A percentile compares a stretch with the other conserved stretches of the same genome.
Conservation (phyloP, 2,329 filamentous ascomycete genomes). For the Juglanconis oblonga region DNA sequence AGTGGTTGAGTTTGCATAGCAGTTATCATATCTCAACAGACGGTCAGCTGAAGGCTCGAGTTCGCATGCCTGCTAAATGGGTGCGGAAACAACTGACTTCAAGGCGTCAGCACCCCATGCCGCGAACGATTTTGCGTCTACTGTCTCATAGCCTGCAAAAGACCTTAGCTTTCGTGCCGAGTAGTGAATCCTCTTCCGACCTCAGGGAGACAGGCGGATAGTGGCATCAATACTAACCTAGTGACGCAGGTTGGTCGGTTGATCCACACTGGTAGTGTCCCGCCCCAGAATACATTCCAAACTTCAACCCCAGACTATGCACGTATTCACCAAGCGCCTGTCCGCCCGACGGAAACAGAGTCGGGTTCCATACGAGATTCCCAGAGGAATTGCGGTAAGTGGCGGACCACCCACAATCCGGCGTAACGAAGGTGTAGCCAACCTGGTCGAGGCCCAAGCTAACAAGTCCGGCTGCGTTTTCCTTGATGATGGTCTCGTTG, state of each 20-base stretch:
- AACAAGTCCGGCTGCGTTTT: conserved; percentile 52
- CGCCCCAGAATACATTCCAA: conserved; percentile 53
- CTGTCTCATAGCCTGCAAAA: conserved; percentile 36
- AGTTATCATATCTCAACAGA: conserved; percentile 42
- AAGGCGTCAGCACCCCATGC: conserved; percentile 46
- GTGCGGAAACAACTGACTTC: conserved; percentile 40
- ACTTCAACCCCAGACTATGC: conserved; percentile 45
- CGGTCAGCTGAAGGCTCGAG: neutral
- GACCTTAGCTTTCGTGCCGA: neutral
- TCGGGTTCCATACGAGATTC: conserved; percentile 47
- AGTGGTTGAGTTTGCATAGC: conserved; percentile 40
- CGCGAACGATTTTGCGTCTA: conserved; percentile 38
- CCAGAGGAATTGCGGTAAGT: conserved; percentile 38
- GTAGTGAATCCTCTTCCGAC: no score
- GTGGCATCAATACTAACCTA: conserved; percentile 30
- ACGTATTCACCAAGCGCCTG: conserved; percentile 47
- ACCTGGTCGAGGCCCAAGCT: conserved; percentile 47
- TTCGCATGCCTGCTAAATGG: neutral
- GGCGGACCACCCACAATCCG: conserved; percentile 57
- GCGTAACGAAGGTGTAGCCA: conserved; percentile 55
- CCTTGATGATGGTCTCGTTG: conserved; percentile 44
- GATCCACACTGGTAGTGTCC: conserved; percentile 44
- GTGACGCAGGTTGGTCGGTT: conserved; percentile 38
- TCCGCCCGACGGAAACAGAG: conserved; percentile 48
- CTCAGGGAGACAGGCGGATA: neutral